These are phyloP conservation scores for Pichia insulana DNA, from an alignment of 805 yeast species.

Conservation along the genomic window DNA sequence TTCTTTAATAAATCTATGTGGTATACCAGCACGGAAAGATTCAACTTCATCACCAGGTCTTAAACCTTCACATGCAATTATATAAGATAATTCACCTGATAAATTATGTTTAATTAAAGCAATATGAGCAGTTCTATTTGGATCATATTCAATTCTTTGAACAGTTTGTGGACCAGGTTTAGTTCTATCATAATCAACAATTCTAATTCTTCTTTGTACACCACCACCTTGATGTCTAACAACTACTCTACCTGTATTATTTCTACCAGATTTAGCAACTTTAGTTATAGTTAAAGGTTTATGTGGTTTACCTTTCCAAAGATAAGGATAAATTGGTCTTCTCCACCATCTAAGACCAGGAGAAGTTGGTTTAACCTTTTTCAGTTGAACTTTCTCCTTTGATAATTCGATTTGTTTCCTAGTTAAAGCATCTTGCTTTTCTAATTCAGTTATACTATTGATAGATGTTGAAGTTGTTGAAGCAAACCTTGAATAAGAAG, in stretches of 20 bases:
- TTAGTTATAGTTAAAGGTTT: conserved; percentile 65
- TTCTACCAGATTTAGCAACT: conserved; percentile 78
- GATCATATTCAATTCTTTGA: conserved; percentile 88
- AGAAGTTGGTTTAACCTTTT: conserved; percentile 68
- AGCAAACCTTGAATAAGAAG: conserved; percentile 12
- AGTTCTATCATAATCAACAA: conserved; percentile 66
- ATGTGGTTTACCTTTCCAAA: conserved; percentile 80
- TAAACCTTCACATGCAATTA: conserved; percentile 85
- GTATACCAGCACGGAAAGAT: conserved; percentile 83
- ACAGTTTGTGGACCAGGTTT: conserved; percentile 70
- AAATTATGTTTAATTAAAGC: conserved; percentile 60
- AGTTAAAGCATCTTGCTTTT: conserved; percentile 65
- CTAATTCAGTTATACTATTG: conserved; percentile 54
- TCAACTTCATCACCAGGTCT: conserved; percentile 90
- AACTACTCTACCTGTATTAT: conserved; percentile 78
- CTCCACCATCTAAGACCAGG: conserved; percentile 88
- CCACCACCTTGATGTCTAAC: conserved; percentile 97
- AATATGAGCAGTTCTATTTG: conserved; percentile 87
- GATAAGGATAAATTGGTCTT: conserved; percentile 77
- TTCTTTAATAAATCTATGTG: conserved; percentile 59
- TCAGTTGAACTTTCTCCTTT: conserved; percentile 61
- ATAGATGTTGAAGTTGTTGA: conserved; percentile 6
- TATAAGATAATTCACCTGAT: conserved; percentile 62
- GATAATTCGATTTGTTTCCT: conserved; percentile 66
- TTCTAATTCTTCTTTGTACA: conserved; percentile 76